Evolutionary conservation across 1,284 basidiomycete genomes (phyloP), one percentile per base, ranked within the genome.

Genomic region (Rhodotorula glutinis): DNA sequence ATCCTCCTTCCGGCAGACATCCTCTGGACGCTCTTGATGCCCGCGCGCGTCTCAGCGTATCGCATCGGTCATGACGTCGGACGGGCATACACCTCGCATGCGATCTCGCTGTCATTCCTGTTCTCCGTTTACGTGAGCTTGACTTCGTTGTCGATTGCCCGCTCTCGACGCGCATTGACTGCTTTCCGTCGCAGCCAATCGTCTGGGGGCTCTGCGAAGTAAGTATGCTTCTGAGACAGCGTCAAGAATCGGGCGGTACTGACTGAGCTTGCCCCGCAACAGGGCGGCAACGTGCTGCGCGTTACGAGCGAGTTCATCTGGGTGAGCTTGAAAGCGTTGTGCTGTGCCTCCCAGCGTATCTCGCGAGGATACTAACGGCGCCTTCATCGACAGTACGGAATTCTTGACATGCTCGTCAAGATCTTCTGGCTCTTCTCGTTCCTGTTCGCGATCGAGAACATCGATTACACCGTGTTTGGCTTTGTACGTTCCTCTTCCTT

Each of bases 361-460:
- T 5, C 16, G 54, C 40, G 30, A 41, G 27, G 17, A 17, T 9
- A 4, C 33, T 43, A 3, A 17, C 23, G 3, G 4, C 8, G 11
- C 17, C 8, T 43, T 3, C 33, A 0, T 25, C 4, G 41, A 29
- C 62, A 63, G 62, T 58, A 63, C 57, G 62, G 62, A n/a, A 27
- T 58, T 25, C 56, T 63, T 56, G 56, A 63, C 62, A 25, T 63
- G 51, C 57, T 63, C 43, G 19, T 23, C 51, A 46, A 58, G 4
- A 13, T 54, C 25, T 44, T 47, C 30, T 58, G 51, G 43, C 25
- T 57, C 25, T 47, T 41, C 57, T n/a, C 29, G 23, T 40, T 47
- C 52, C 57, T 63, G 21, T 58, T 46, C 21, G 3, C 30, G 7
- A 14, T 58, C 23, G 62, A 63, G 27, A 33, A 21, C 0, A 25